These are phyloP conservation scores for Solanum arcanum DNA, from an alignment of 257 asterid species.

Conservation along the genomic window DNA sequence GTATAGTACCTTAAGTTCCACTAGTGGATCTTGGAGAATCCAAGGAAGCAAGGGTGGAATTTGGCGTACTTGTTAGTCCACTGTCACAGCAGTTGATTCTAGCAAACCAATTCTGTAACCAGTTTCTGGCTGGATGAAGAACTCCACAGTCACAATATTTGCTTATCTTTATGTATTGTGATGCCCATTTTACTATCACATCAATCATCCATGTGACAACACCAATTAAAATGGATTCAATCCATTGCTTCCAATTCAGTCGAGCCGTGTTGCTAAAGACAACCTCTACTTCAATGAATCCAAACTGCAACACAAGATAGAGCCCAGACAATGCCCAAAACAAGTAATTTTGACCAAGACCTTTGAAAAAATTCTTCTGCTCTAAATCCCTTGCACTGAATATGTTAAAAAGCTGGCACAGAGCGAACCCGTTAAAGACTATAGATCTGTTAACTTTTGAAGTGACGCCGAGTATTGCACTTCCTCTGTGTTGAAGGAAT, in stretches of 20 bases:
- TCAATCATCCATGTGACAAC: not conserved
- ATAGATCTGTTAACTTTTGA: not conserved
- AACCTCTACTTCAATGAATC: not conserved
- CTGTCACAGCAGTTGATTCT: not conserved
- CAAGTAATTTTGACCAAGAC: not conserved
- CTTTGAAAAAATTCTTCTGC: not conserved
- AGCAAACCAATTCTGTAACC: not conserved
- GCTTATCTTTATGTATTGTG: not conserved
- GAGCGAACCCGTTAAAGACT: constrained; percentile 5
- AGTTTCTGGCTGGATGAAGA: not conserved
- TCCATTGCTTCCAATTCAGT: constrained; percentile 1
- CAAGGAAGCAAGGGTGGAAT: not conserved
- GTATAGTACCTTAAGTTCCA: not conserved
- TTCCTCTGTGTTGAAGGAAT: constrained; percentile 13
- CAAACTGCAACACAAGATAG: not conserved
- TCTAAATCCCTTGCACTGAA: not conserved
- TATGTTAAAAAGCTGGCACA: not conserved
- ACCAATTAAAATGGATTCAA: not conserved
- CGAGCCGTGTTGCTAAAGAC: not conserved
- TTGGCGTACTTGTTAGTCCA: not conserved
- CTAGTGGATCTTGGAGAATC: not conserved
- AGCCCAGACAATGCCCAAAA: not conserved
- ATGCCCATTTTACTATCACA: not conserved
- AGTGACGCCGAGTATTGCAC: not conserved
- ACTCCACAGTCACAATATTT: not conserved